Evolutionary conservation across 345 rosid species (phyloP).

Genomic region (Zanthoxylum bungeanum): DNA sequence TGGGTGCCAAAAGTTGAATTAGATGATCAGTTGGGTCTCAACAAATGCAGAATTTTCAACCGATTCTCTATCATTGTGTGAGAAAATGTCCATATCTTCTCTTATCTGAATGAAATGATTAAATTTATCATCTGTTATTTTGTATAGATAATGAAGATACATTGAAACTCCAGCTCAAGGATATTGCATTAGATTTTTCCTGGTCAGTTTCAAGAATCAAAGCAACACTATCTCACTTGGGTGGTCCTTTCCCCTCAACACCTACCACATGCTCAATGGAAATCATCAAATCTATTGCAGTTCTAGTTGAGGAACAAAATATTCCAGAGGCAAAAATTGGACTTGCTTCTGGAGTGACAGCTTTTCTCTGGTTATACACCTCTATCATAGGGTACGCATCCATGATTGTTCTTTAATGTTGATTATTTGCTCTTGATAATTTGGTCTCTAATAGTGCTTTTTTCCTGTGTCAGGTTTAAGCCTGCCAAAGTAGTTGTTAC

Average conservation of each 20-base stretch:
- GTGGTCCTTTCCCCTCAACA: constrained; percentile 40
- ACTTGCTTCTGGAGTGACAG: constrained; percentile 66
- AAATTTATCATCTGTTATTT: background rate
- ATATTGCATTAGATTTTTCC: constrained; percentile 62
- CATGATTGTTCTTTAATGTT: background rate
- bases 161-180: constrained; percentile 60
- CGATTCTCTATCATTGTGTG: background rate
- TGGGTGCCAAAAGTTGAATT: constrained; percentile 1
- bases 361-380: constrained; percentile 89
- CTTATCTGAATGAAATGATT: background rate
- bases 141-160: constrained; percentile 48
- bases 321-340: constrained; percentile 67
- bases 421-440: background rate
- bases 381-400: constrained; percentile 71
- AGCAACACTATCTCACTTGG: constrained; percentile 45
- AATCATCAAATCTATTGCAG: constrained; percentile 37
- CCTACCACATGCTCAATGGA: constrained; percentile 60
- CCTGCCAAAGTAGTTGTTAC: constrained; percentile 68
- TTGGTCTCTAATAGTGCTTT: constrained; percentile 14
- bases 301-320: constrained; percentile 66
- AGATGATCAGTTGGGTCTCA: background rate
- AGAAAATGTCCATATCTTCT: background rate
- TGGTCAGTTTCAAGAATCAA: constrained; percentile 70
- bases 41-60: background rate
- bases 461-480: constrained; percentile 48